A percentile compares a stretch with the other conserved stretches of the same genome.
phyloP scores from a whole-genome alignment of 768 basidiomycete species.

The Trametopsis cervina region DNA sequence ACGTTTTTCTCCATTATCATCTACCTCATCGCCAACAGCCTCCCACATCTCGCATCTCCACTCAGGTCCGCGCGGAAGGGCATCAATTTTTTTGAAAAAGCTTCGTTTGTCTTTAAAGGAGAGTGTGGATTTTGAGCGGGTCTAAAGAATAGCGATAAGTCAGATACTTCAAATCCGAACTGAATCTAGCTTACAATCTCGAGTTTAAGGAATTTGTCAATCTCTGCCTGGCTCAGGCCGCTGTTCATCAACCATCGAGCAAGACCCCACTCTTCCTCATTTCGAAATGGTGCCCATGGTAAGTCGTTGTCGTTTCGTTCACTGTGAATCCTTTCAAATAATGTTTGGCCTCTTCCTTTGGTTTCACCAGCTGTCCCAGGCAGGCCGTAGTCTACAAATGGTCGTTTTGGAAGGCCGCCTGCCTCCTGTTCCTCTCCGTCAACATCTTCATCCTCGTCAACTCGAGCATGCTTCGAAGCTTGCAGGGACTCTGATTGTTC shows the following conservation, averaged over 20 bases:
- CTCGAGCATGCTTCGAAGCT: conserved; percentile 6
- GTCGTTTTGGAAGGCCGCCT: conserved; percentile 4
- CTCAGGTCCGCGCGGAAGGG: conserved; percentile 15
- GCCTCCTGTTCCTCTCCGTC: background rate
- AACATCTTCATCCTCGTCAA: conserved; percentile 4
- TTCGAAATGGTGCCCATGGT: conserved; percentile 14
- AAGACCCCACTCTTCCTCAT: conserved; percentile 6
- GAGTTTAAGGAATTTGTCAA: conserved; percentile 9
- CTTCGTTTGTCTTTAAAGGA: conserved; percentile 16
- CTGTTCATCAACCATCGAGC: background rate
- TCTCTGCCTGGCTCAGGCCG: background rate
- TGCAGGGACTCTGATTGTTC: background rate
- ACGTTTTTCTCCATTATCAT: conserved; percentile 8
- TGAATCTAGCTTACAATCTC: conserved; percentile 13
- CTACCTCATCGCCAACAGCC: conserved; percentile 7
- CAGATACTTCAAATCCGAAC: background rate
- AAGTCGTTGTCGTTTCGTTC: background rate
- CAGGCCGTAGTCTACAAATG: background rate
- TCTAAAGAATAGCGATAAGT: conserved; percentile 2
- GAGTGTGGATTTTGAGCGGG: conserved; percentile 2
- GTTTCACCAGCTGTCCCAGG: background rate
- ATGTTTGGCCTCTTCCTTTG: background rate
- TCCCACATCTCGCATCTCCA: conserved; percentile 21
- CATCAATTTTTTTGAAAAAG: conserved; percentile 18
- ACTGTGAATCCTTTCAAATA: background rate